Evolutionary conservation across 1,284 basidiomycete genomes (phyloP).

Genomic region (Salmacisia buchloeana): DNA sequence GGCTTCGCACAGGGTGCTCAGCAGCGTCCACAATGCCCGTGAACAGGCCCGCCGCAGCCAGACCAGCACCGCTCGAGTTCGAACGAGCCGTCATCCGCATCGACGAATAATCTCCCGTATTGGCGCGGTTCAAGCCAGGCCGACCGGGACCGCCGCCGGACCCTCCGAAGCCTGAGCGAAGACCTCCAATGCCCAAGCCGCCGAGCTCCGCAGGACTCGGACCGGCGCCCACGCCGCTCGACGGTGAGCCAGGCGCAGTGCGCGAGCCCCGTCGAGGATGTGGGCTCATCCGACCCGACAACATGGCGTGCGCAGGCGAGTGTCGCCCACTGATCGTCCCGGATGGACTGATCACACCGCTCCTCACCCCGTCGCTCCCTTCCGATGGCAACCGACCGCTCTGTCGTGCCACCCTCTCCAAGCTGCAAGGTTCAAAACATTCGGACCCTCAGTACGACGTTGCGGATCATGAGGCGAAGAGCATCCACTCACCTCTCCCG

Average conservation of each 20-base stretch:
- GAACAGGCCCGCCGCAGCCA: constrained; percentile 17
- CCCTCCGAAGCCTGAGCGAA: background rate
- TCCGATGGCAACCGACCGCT: constrained; percentile 8
- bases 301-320: background rate
- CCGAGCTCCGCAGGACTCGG: background rate
- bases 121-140: background rate
- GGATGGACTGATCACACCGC: background rate
- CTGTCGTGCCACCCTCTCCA: constrained; percentile 30
- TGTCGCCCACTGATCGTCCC: background rate
- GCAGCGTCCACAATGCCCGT: constrained; percentile 29
- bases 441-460: background rate
- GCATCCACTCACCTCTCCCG: constrained; percentile 19
- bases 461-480: background rate
- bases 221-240: background rate
- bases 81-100: background rate
- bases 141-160: background rate
- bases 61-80: background rate
- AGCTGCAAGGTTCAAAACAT: background rate
- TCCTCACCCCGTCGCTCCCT: background rate
- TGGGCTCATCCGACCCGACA: background rate
- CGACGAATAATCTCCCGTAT: background rate
- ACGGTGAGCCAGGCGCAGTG: background rate
- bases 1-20: constrained; percentile 30
- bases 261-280: background rate
- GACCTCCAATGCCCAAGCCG: background rate